phyloP scores from a whole-genome alignment of 169 alveolate genomes.

The Plasmodium fragile region DNA sequence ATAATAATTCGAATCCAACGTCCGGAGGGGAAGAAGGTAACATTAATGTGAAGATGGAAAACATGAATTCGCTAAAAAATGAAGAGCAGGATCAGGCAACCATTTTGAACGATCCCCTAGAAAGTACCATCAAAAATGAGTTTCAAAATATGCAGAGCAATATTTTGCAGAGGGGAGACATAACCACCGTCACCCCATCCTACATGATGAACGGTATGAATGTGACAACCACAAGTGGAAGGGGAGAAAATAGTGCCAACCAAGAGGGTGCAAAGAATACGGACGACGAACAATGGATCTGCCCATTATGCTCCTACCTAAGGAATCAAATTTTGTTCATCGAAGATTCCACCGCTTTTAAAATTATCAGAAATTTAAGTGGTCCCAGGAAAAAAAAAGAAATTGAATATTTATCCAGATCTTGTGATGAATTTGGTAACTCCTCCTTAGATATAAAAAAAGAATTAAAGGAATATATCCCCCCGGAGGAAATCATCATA shows the following conservation, averaged over 20 bases:
- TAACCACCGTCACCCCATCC: not conserved
- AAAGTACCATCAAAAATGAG: not conserved
- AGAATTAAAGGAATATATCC: constrained; percentile 74
- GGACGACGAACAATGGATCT: constrained; percentile 87
- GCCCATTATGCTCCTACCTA: constrained; percentile 83
- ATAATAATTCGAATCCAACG: constrained; percentile 5
- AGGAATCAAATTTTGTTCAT: constrained; percentile 81
- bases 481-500: constrained; percentile 78
- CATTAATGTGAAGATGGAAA: constrained; percentile 57
- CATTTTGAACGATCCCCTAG: not conserved
- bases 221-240: not conserved
- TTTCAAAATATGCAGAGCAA: not conserved
- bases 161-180: not conserved
- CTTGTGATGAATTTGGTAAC: constrained; percentile 12
- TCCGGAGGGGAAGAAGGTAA: not conserved
- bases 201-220: not conserved
- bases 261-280: constrained; percentile 6
- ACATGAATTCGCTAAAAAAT: constrained; percentile 49
- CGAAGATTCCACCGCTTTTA: constrained; percentile 80
- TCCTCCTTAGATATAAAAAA: constrained; percentile 43
- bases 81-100: constrained; percentile 63
- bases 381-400: constrained; percentile 83
- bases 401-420: constrained; percentile 67
- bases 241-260: not conserved
- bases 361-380: constrained; percentile 79